Conservation (phyloP, 495 filamentous ascomycete species). For the Daldinia decipiens region DNA sequence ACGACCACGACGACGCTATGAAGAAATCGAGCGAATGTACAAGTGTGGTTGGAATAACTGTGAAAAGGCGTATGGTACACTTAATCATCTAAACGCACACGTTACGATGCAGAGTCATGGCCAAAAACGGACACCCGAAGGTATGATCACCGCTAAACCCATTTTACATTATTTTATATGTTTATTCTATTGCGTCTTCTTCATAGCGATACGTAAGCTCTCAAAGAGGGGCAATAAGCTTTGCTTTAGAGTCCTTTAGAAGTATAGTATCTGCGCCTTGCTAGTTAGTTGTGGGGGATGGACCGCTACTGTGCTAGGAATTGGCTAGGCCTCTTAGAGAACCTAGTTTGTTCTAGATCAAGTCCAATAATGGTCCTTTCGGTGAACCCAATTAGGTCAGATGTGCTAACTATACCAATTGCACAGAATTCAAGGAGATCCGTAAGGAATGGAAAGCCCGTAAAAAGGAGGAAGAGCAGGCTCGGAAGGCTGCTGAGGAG, state of each 20-base stretch:
- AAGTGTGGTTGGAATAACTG: constrained; percentile 99
- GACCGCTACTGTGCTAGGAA: constrained; percentile 11
- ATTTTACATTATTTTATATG: neutral
- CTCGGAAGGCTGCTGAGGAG: constrained; percentile 91
- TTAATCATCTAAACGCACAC: constrained; percentile 96
- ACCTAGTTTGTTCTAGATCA: constrained; percentile 28
- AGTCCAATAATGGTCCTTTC: constrained; percentile 13
- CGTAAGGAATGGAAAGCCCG: constrained; percentile 98
- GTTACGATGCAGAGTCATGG: constrained; percentile 99
- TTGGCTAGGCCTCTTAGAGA: constrained; percentile 17
- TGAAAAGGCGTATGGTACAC: constrained; percentile 95
- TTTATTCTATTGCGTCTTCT: neutral
- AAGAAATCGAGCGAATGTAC: constrained; percentile 99
- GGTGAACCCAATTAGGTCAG: neutral
- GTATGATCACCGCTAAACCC: constrained; percentile 64
- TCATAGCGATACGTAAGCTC: too few species aligned
- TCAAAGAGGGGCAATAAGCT: neutral
- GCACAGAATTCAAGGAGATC: constrained; percentile 96
- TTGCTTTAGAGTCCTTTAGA: constrained; percentile 4
- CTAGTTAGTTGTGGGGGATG: constrained; percentile 12
- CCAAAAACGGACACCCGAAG: constrained; percentile 92
- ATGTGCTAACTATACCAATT: constrained; percentile 26
- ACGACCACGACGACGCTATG: constrained; percentile 90
- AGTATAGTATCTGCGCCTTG: constrained; percentile 3
- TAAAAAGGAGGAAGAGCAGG: constrained; percentile 97